These are phyloP conservation scores for Fusarium abutilonis DNA, from an alignment of 2,329 filamentous ascomycete species.

Conservation along the genomic window DNA sequence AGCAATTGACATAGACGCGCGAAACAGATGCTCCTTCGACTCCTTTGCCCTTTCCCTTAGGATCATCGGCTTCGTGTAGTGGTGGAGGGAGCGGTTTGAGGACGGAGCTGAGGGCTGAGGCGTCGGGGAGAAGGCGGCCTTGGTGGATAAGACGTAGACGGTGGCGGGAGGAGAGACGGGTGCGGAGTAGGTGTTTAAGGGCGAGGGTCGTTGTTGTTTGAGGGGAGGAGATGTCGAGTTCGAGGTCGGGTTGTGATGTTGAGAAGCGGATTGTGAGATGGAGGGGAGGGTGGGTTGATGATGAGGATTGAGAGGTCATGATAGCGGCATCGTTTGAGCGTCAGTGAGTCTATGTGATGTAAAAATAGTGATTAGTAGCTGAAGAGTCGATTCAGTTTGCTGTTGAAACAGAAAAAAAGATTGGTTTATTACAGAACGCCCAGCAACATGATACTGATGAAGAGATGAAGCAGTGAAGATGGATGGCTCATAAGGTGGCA, in stretches of 20 bases:
- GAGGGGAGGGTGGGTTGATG: constrained; percentile 57
- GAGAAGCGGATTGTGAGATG: constrained; percentile 92
- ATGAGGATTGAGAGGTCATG: constrained; percentile 43
- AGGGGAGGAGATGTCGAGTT: constrained; percentile 77
- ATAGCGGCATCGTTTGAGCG: constrained; percentile 37
- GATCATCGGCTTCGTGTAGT: constrained; percentile 47
- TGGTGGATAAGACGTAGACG: constrained; percentile 90
- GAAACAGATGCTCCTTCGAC: constrained; percentile 61
- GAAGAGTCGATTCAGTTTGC: not conserved
- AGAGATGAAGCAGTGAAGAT: not conserved
- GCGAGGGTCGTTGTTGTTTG: constrained; percentile 76
- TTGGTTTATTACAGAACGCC: not conserved
- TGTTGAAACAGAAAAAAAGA: not conserved
- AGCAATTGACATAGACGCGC: constrained; percentile 91
- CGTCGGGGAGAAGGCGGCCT: constrained; percentile 85
- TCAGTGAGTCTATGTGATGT: not conserved
- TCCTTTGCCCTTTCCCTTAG: constrained; percentile 67
- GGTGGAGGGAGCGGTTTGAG: constrained; percentile 72
- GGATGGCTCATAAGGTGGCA: not conserved
- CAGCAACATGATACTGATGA: constrained; percentile 1
- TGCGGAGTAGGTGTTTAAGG: constrained; percentile 84
- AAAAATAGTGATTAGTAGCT: accelerated
- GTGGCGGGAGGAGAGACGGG: constrained; percentile 72
- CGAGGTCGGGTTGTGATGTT: constrained; percentile 82
- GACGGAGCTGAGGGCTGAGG: constrained; percentile 71